Conservation (phyloP, 768 basidiomycete genomes). For the Lactifluus volemus region DNA sequence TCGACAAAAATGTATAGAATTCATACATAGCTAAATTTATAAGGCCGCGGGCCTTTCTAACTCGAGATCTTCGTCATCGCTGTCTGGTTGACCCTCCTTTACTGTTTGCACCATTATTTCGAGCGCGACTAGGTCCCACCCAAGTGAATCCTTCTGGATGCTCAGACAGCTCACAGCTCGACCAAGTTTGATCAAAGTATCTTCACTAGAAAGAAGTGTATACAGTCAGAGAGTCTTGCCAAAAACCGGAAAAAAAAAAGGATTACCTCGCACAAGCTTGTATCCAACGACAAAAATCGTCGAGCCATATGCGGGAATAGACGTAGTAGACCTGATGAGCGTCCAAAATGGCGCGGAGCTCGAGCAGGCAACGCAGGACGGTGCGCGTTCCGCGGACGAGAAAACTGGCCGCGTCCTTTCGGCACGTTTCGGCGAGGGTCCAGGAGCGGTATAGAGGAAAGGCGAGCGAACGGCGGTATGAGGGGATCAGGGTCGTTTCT, state of each 20-base stretch:
- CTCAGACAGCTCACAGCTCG: constrained; percentile 30
- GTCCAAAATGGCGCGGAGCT: constrained; percentile 65
- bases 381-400: constrained; percentile 53
- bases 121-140: constrained; percentile 63
- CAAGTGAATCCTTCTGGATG: constrained; percentile 48
- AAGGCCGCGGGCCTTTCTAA: not conserved
- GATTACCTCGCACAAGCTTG: constrained; percentile 57
- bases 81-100: constrained; percentile 42
- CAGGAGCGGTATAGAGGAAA: constrained; percentile 81
- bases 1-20: not conserved
- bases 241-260: no score
- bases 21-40: not conserved
- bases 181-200: constrained; percentile 39
- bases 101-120: constrained; percentile 45
- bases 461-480: constrained; percentile 65
- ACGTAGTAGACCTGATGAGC: constrained; percentile 82
- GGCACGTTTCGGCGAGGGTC: constrained; percentile 60
- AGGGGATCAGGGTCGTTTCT: constrained; percentile 41
- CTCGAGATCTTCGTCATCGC: constrained; percentile 42
- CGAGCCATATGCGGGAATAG: constrained; percentile 82
- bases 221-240: not conserved
- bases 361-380: constrained; percentile 57
- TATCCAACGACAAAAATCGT: constrained; percentile 79
- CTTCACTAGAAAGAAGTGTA: constrained; percentile 39
- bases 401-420: constrained; percentile 48